Evolutionary conservation across 306 rosid species (phyloP).

Genomic region (Clitoria ternatea): DNA sequence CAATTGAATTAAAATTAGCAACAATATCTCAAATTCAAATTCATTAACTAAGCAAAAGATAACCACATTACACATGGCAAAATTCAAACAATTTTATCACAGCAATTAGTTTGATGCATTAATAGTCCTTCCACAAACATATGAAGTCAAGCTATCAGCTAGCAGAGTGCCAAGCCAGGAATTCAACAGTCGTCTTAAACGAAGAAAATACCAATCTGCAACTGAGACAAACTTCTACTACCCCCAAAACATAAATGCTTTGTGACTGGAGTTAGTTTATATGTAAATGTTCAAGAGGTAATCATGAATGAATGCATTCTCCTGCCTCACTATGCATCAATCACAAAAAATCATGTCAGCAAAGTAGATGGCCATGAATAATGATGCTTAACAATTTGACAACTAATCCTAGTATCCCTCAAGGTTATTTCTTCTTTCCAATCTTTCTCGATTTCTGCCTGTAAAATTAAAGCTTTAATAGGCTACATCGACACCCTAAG

Average conservation of each 20-base stretch:
- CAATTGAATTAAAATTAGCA: background rate
- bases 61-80: constrained; percentile 4
- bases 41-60: constrained; percentile 1
- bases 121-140: constrained; percentile 4
- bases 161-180: background rate
- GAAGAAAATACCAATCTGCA: background rate
- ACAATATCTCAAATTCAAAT: constrained; percentile 11
- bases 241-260: background rate
- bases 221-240: constrained; percentile 2
- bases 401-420: background rate
- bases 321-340: background rate
- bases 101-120: background rate
- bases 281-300: background rate
- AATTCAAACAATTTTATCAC: background rate
- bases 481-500: background rate
- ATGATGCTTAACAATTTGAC: background rate
- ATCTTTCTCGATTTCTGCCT: background rate
- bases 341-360: constrained; percentile 3
- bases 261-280: background rate
- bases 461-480: background rate
- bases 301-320: background rate
- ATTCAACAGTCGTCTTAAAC: background rate
- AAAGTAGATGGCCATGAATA: background rate
- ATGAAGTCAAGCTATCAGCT: constrained; percentile 14
- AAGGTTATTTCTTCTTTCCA: background rate